Base-by-base conservation (phyloP, 306 rosid genomes). In the Mucuna pruriens region DNA sequence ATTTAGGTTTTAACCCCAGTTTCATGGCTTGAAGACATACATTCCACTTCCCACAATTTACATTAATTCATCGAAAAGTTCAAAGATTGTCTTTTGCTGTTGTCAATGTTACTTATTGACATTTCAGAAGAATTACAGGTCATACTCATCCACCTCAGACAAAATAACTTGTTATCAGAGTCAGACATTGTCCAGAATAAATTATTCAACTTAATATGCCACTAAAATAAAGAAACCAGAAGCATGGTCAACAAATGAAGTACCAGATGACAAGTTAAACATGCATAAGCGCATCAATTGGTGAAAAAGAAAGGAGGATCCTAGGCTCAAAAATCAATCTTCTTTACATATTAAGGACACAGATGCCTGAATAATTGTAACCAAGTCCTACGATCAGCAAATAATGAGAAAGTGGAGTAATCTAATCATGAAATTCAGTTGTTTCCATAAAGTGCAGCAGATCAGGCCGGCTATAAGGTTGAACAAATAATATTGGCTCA, bases 401-500 rank as follows among this genome's bases (percentile, higher is more conserved):
- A 64, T 44, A 52, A 15, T 9, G 29, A 19, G 1, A 76, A 33
- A 17, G 72, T 20, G 40, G 40, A 36, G 7, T 3, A 58, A 44
- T 82, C 77, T 25, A 58, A 75, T n/a, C 58, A 58, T 58, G 10
- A 44, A 70, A 70, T 12, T 42, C 19, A 45, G 78, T 70, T 58
- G 51, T 42, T 71, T 58, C 11, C 31, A 58, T 17, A n/a, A 9
- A 19, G 57, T n/a, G 58, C 22, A 68, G 42, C 51, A 57, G 54
- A 78, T 51, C 66, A 65, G 11, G 48, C 25, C 23, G 60, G 57
- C 42, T n/a, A 55, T 10, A 19, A 11, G 40, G 45, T 55, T 84
- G 42, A 36, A 36, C n/a, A 29, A 5, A 63, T 33, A 65, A 22
- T 29, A 20, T 42, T 42, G 48, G 48, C 48, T 42, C 48, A 42